phyloP scores from a whole-genome alignment of 306 rosid species.

The Quercus aquifolioides region DNA sequence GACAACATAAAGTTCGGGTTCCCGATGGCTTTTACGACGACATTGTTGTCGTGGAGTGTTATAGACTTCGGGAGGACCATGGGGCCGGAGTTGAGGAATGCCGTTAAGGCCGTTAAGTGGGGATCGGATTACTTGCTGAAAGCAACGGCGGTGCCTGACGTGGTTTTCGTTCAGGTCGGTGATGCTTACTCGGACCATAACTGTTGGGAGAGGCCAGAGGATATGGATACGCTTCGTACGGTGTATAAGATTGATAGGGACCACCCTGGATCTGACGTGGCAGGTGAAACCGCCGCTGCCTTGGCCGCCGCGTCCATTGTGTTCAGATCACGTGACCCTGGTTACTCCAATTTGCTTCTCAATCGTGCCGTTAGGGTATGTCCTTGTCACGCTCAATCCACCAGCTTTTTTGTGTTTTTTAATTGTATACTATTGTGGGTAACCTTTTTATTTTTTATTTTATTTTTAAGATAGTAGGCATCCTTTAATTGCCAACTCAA shows the following conservation, averaged over 20 bases:
- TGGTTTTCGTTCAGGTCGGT: slow-evolving; percentile 83
- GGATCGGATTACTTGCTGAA: slow-evolving; percentile 79
- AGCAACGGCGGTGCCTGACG: slow-evolving; percentile 68
- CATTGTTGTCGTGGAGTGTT: slow-evolving; percentile 85
- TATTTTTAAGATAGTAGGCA: too few relatives aligned
- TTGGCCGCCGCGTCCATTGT: slow-evolving; percentile 98
- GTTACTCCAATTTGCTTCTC: slow-evolving; percentile 75
- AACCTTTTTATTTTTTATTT: too few relatives aligned
- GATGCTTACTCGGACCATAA: slow-evolving; percentile 84
- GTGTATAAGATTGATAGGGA: slow-evolving; percentile 65
- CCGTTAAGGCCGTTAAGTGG: slow-evolving; percentile 75
- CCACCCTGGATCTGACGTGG: slow-evolving; percentile 97
- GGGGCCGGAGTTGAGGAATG: slow-evolving; percentile 76
- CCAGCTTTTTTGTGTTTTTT: neutral
- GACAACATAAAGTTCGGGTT: slow-evolving; percentile 94
- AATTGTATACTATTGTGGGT: too few relatives aligned
- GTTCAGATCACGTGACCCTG: slow-evolving; percentile 92
- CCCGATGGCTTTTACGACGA: slow-evolving; percentile 95
- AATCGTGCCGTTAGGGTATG: slow-evolving; percentile 94
- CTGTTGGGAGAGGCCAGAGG: slow-evolving; percentile 99
- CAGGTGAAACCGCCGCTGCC: slow-evolving; percentile 96
- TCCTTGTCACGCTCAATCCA: slow-evolving; percentile 29
- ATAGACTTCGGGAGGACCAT: slow-evolving; percentile 76
- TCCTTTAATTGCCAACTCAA: too few relatives aligned
- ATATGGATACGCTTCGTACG: slow-evolving; percentile 90